phyloP scores from a whole-genome alignment of 2,329 filamentous ascomycete genomes.

The Apiospora koreana region DNA sequence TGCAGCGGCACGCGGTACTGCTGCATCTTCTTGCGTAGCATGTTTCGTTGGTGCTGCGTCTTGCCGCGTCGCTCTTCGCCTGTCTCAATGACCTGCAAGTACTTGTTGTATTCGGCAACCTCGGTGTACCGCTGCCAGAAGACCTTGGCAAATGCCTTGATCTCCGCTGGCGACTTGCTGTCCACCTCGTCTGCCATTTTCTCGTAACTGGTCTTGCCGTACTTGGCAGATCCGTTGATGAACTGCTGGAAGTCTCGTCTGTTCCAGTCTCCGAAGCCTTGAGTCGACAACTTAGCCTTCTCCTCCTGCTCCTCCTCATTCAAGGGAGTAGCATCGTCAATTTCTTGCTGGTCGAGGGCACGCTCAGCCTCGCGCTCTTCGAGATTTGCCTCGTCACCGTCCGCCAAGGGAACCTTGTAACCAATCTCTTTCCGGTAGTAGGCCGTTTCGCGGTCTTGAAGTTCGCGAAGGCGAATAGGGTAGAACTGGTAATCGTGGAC shows the following conservation, averaged over 20 bases:
- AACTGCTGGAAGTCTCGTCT: conserved; percentile 98
- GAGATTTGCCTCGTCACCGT: conserved; percentile 85
- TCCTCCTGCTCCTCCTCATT: conserved; percentile 88
- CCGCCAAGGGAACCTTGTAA: conserved; percentile 88
- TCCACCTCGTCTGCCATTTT: conserved; percentile 88
- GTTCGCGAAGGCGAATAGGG: conserved; percentile 76
- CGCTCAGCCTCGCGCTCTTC: conserved; percentile 86
- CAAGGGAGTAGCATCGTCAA: conserved; percentile 85
- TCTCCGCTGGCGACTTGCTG: conserved; percentile 81
- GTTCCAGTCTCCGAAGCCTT: conserved; percentile 95
- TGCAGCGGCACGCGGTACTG: conserved; percentile 97
- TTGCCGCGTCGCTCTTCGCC: conserved; percentile 89
- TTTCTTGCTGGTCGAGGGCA: conserved; percentile 84
- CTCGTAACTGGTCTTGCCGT: conserved; percentile 82
- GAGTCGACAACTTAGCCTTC: conserved; percentile 77
- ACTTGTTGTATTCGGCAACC: conserved; percentile 85
- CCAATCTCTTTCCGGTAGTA: conserved; percentile 95
- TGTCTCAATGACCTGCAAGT: conserved; percentile 85
- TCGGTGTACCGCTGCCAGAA: conserved; percentile 97
- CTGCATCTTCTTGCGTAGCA: conserved; percentile 92
- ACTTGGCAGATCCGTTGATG: conserved; percentile 91
- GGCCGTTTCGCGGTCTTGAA: conserved; percentile 95
- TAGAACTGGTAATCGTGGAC: conserved; percentile 99
- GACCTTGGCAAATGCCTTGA: conserved; percentile 88
- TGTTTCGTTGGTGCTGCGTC: conserved; percentile 88